Conservation (phyloP, 2,329 filamentous ascomycete species). For the Ceratocystis papillata region DNA sequence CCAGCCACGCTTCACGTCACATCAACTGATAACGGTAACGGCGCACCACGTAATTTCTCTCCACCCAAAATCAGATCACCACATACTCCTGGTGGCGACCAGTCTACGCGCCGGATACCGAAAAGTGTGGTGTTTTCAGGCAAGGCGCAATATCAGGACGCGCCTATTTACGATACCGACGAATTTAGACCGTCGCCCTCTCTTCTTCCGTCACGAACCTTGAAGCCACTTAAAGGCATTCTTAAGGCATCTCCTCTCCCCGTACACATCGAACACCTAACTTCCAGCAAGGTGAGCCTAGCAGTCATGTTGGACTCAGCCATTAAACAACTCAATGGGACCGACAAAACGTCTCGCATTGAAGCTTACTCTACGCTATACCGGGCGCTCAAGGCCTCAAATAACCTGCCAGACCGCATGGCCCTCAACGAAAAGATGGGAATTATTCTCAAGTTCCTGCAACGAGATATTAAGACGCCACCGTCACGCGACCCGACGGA, state of each 20-base stretch:
- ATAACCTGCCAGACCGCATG: conserved; percentile 65
- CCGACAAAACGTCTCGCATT: conserved; percentile 59
- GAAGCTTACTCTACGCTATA: conserved; percentile 81
- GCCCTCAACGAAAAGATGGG: conserved; percentile 66
- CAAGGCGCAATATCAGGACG: conserved; percentile 46
- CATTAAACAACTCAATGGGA: conserved; percentile 65
- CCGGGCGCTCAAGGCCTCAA: conserved; percentile 66
- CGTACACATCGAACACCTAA: conserved; percentile 36
- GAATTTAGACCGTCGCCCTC: conserved; percentile 26
- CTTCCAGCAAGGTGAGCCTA: conserved; percentile 32
- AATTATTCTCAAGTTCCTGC: conserved; percentile 69
- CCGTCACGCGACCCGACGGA: conserved; percentile 48
- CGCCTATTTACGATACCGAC: conserved; percentile 38
- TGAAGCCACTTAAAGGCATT: conserved; percentile 48
- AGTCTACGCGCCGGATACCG: conserved; percentile 36
- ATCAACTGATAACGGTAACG: not conserved
- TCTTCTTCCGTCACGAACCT: conserved; percentile 21
- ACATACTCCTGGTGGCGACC: conserved; percentile 35
- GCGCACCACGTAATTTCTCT: conserved; percentile 30
- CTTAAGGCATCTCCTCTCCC: conserved; percentile 57
- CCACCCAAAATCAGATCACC: conserved; percentile 42
- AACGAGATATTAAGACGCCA: conserved; percentile 62
- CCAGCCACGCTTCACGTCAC: not conserved
- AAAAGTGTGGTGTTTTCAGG: conserved; percentile 50
- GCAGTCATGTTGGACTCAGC: conserved; percentile 76